These are phyloP conservation scores for Lachnellula subtilissima DNA, from an alignment of 2,329 filamentous ascomycete genomes.

Conservation along the genomic window DNA sequence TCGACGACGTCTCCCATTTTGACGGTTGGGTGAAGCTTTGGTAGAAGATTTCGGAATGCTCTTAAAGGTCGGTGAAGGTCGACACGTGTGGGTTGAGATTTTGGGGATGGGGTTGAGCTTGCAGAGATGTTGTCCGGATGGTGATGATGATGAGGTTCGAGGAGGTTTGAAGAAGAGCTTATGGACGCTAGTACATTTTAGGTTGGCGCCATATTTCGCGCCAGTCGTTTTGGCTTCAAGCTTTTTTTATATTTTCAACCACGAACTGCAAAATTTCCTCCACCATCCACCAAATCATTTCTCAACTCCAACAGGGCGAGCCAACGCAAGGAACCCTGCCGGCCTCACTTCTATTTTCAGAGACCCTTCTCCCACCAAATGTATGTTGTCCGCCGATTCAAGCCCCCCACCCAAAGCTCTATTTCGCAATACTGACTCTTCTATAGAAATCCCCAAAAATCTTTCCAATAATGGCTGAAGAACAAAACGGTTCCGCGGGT, in stretches of 20 bases:
- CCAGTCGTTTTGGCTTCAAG: not conserved
- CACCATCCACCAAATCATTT: conserved; percentile 6
- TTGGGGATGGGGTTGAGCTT: conserved; percentile 26
- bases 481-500: conserved; percentile 32
- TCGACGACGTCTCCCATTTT: conserved; percentile 70
- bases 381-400: conserved; percentile 1
- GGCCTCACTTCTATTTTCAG: conserved; percentile 5
- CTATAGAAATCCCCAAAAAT: conserved; percentile 7
- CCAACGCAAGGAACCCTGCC: conserved; percentile 58
- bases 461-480: conserved; percentile 28
- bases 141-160: conserved; percentile 26
- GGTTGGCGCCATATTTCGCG: not conserved
- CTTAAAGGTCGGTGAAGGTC: conserved; percentile 22
- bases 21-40: conserved; percentile 34
- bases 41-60: conserved; percentile 10
- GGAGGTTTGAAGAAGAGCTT: conserved; percentile 8
- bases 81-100: conserved; percentile 18
- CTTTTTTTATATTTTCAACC: not conserved
- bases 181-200: conserved; percentile 1
- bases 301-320: conserved; percentile 45
- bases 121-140: conserved; percentile 21
- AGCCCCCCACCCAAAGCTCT: not conserved
- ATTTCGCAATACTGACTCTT: conserved; percentile 1
- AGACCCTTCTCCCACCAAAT: not conserved
- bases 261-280: not conserved